Evolutionary conservation across 1,284 basidiomycete species (phyloP), one percentile per base, ranked within the genome.

Genomic region (Marasmius tenuissimus): DNA sequence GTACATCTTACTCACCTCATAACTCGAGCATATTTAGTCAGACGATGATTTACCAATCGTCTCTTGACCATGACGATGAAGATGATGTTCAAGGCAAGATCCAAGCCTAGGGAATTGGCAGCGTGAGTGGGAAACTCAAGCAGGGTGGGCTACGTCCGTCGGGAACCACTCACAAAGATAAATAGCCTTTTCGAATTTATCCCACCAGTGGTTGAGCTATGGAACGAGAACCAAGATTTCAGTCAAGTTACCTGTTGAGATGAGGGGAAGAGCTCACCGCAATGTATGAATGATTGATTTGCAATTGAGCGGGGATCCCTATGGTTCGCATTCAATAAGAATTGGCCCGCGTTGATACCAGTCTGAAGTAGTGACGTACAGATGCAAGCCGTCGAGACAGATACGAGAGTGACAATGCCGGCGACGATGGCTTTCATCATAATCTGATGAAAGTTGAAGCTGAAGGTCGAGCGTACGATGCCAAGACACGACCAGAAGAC

Each of bases 31-130:
- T 60, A 60, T 35, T 60, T 60, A 5, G 39, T 54, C 35, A 57
- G 35, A n/a, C 56, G 40, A 9, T 57, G 40, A 20, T 54, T 42
- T 3, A 60, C 47, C 5, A 55, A 38, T 16, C 59, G 50, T 3
- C 22, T 60, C n/a, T 60, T 60, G 1, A 60, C 59, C 14, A 49
- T 55, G n/a, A 49, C 34, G 18, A 60, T 60, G 39, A 55, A 54
- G 39, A 60, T 39, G 16, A 38, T 20, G 39, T 60, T 60, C 22
- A 60, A 27, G 52, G 6, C 20, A 20, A 49, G 42, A 42, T 60
- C 59, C 35, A 54, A 53, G 52, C 56, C 35, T 27, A 27, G 27
- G 4, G 27, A 27, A 27, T 2, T 4, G 27, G 27, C 2, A 27
- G 4, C 27, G 4, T 27, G 27, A 27, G 27, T 27, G 27, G 27